A percentile compares a stretch with the other conserved stretches of the same genome.
phyloP scores from a whole-genome alignment of 257 asterid species.

The Ilex asprella region DNA sequence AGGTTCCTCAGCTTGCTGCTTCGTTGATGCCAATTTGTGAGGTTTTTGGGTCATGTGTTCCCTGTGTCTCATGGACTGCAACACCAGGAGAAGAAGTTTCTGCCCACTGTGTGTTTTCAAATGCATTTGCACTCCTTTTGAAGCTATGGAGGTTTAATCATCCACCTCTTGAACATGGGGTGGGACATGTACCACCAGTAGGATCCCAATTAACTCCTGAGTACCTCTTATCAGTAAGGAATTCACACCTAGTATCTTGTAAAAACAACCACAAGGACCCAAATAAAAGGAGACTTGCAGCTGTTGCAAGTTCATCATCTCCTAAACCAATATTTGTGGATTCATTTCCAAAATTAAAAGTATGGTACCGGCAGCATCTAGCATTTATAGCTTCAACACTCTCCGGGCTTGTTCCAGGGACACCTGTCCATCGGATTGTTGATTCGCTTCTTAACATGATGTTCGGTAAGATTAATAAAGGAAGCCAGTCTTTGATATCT shows the following conservation, averaged over 20 bases:
- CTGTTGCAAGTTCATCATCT: constrained; percentile 59
- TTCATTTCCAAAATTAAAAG: constrained; percentile 89
- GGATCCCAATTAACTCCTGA: constrained; percentile 94
- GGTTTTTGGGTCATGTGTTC: constrained; percentile 80
- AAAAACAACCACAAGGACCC: constrained; percentile 60
- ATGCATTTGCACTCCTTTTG: constrained; percentile 91
- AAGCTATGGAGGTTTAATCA: constrained; percentile 94
- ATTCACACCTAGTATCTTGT: constrained; percentile 61
- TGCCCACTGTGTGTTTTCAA: constrained; percentile 80
- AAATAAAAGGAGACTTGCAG: constrained; percentile 68
- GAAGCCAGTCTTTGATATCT: constrained; percentile 49
- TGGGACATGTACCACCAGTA: constrained; percentile 92
- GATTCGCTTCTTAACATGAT: constrained; percentile 76
- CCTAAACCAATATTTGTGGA: constrained; percentile 81
- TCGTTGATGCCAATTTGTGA: constrained; percentile 90
- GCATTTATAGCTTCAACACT: constrained; percentile 94
- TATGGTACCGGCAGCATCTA: constrained; percentile 92
- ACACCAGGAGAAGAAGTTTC: constrained; percentile 79
- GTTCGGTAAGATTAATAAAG: constrained; percentile 63
- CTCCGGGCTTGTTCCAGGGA: constrained; percentile 78
- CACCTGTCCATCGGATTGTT: constrained; percentile 74
- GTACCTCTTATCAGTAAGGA: constrained; percentile 75
- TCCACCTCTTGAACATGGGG: constrained; percentile 86
- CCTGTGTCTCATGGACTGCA: constrained; percentile 61
- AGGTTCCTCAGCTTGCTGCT: constrained; percentile 97